A percentile compares a stretch with the other conserved stretches of the same genome.
Evolutionary conservation across 345 rosid genomes (phyloP).

Genomic region (Syzygium grande): DNA sequence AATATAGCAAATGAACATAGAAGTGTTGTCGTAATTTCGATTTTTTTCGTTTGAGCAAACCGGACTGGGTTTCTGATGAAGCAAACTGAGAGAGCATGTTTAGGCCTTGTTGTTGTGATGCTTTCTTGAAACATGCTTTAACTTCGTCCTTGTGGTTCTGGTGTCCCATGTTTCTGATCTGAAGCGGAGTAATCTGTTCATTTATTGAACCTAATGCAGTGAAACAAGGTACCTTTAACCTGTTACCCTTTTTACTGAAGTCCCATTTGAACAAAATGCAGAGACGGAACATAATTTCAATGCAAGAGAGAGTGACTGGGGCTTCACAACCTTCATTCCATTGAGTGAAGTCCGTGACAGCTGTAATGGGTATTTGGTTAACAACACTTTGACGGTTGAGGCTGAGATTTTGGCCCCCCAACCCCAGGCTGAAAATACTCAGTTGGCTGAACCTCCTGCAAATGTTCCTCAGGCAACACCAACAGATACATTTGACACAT

Average conservation of each 20-base stretch:
- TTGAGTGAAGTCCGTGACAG: background rate
- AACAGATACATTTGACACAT: background rate
- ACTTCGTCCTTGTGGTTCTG: background rate
- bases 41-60: background rate
- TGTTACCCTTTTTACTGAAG: background rate
- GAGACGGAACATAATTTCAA: background rate
- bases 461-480: background rate
- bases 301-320: conserved; percentile 1
- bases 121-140: background rate
- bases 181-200: background rate
- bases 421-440: background rate
- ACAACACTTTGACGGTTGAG: background rate
- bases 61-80: background rate
- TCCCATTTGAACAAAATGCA: background rate
- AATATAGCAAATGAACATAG: background rate
- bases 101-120: background rate
- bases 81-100: background rate
- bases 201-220: background rate
- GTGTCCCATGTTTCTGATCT: background rate
- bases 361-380: background rate
- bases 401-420: background rate
- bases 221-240: background rate
- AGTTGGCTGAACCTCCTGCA: background rate
- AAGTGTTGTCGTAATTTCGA: background rate
- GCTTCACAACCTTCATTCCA: background rate